A percentile compares a stretch with the other conserved stretches of the same genome.
These are phyloP conservation scores for Fusarium sp. DNA, from an alignment of 2,329 filamentous ascomycete genomes.

Conservation along the genomic window DNA sequence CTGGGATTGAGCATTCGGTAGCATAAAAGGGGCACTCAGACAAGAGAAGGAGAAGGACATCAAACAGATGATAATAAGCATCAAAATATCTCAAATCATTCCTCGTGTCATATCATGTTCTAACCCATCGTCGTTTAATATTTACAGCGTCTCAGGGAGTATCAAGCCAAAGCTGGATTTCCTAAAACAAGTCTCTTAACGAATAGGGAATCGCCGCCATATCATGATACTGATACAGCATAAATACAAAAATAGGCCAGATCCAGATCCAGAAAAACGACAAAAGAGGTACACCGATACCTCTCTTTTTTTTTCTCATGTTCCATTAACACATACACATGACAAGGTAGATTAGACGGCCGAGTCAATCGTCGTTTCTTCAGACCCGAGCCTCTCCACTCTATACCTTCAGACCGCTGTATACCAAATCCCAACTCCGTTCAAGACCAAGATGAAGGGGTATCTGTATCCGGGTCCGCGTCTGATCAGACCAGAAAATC, in stretches of 20 bases:
- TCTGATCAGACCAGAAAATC: conserved; percentile 17
- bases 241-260: conserved; percentile 42
- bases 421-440: conserved; percentile 29
- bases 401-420: conserved; percentile 25
- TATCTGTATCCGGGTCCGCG: not conserved
- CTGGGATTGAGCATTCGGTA: conserved; percentile 6
- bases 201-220: conserved; percentile 42
- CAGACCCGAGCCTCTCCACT: conserved; percentile 6
- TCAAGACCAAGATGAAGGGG: conserved; percentile 18
- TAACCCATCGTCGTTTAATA: not conserved
- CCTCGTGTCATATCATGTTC: conserved; percentile 5
- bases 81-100: conserved; percentile 1
- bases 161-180: conserved; percentile 5
- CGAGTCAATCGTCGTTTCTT: conserved; percentile 14
- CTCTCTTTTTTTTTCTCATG: conserved; percentile 45
- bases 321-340: conserved; percentile 48
- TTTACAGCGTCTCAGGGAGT: not conserved
- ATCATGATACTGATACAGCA: conserved; percentile 44
- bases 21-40: conserved; percentile 3
- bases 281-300: conserved; percentile 37
- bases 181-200: conserved; percentile 32
- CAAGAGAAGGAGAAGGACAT: conserved; percentile 25
- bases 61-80: conserved; percentile 17
- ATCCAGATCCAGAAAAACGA: conserved; percentile 27
- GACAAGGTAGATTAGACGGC: conserved; percentile 29